These are phyloP conservation scores for Mycena floridula DNA, from an alignment of 768 basidiomycete genomes.

Conservation along the genomic window DNA sequence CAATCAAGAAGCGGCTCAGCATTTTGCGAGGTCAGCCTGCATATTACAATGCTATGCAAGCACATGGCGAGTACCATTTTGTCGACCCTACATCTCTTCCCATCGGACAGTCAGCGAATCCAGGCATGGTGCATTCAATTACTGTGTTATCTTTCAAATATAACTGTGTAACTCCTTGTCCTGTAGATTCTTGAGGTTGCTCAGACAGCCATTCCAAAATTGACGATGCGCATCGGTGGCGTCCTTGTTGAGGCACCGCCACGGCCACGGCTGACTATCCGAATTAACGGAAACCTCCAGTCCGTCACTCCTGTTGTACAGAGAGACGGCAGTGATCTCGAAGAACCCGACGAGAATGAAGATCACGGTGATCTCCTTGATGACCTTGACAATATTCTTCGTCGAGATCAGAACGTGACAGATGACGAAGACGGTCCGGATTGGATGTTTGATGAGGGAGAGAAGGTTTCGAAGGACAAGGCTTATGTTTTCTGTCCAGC, in stretches of 20 bases:
- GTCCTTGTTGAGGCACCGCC: neutral
- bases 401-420: too few species aligned
- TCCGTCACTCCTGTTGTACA: neutral
- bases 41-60: conserved; percentile 11
- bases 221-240: neutral
- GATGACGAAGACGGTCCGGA: conserved; percentile 20
- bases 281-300: neutral
- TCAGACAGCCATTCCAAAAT: neutral
- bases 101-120: neutral
- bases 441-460: conserved; percentile 21
- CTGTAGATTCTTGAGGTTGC: neutral
- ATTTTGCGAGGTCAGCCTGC: conserved; percentile 12
- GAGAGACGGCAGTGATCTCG: neutral
- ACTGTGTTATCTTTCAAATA: neutral
- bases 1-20: conserved; percentile 14
- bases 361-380: too few species aligned
- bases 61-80: conserved; percentile 10
- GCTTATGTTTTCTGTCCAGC: conserved; percentile 19
- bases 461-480: conserved; percentile 8
- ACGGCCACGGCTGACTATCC: neutral
- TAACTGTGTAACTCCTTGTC: neutral
- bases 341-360: too few species aligned
- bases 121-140: conserved; percentile 1
- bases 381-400: too few species aligned
- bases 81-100: conserved; percentile 12